These are phyloP conservation scores for Acrodontium crateriforme DNA, from an alignment of 2,329 filamentous ascomycete genomes.

Conservation along the genomic window DNA sequence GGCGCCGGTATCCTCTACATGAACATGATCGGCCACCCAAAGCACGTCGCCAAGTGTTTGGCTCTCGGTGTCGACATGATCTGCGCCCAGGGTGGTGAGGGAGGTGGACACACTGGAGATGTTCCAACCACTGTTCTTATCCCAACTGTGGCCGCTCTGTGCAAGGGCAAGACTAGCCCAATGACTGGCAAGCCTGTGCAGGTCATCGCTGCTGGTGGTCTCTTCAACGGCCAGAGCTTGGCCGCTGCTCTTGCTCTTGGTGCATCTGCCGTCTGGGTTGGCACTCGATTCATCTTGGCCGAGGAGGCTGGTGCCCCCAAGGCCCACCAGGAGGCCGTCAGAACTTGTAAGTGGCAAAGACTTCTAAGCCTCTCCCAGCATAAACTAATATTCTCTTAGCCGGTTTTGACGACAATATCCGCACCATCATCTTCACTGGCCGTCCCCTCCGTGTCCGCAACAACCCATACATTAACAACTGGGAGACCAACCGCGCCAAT, in stretches of 20 bases:
- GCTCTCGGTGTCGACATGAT: constrained; percentile 79
- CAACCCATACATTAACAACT: constrained; percentile 88
- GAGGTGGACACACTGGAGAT: constrained; percentile 83
- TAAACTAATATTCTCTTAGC: constrained; percentile 53
- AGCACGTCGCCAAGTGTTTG: constrained; percentile 79
- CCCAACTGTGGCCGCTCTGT: constrained; percentile 74
- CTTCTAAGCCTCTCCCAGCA: constrained; percentile 3
- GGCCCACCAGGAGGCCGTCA: constrained; percentile 89
- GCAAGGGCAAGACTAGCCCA: constrained; percentile 68
- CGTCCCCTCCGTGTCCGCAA: constrained; percentile 85
- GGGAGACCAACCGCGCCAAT: constrained; percentile 77
- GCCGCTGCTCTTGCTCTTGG: constrained; percentile 88
- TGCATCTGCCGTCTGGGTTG: constrained; percentile 86
- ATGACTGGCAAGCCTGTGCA: constrained; percentile 79
- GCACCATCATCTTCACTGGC: constrained; percentile 97
- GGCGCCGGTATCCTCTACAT: constrained; percentile 81
- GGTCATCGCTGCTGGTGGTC: constrained; percentile 84
- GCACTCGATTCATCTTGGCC: constrained; percentile 85
- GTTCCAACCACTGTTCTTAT: constrained; percentile 83
- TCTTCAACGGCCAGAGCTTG: constrained; percentile 82
- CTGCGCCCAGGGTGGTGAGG: constrained; percentile 85
- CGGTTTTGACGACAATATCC: constrained; percentile 87
- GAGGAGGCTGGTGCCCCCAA: constrained; percentile 91
- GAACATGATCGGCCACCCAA: constrained; percentile 98
- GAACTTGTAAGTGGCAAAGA: constrained; percentile 39